phyloP scores from a whole-genome alignment of 2,329 filamentous ascomycete species.

The Diaporthe citriasiana region DNA sequence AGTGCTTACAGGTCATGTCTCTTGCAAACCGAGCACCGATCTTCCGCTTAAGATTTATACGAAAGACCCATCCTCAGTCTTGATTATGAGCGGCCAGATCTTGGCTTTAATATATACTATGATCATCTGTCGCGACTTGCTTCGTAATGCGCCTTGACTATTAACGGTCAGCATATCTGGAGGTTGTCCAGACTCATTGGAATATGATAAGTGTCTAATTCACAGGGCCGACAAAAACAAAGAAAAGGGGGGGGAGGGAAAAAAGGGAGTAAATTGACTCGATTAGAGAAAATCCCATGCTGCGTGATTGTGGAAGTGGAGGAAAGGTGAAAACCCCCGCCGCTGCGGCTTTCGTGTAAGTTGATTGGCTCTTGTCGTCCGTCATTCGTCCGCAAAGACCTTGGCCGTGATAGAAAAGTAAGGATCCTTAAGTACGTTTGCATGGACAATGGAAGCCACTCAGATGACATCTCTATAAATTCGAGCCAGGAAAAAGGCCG shows the following conservation, averaged over 20 bases:
- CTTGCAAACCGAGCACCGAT: background rate
- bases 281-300: background rate
- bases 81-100: background rate
- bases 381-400: background rate
- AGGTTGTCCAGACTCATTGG: background rate
- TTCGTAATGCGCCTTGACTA: background rate
- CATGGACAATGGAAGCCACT: background rate
- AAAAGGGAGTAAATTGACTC: too few relatives aligned
- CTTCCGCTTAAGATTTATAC: background rate
- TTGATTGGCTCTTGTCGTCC: slow-evolving; percentile 22
- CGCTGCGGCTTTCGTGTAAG: slow-evolving; percentile 20
- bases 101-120: background rate
- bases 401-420: background rate
- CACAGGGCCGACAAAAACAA: background rate
- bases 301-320: background rate
- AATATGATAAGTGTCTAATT: too few relatives aligned
- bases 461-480: background rate
- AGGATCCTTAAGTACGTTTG: background rate
- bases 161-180: background rate
- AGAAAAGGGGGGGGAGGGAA: too few relatives aligned
- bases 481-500: too few relatives aligned
- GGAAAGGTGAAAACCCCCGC: background rate
- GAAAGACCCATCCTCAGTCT: background rate
- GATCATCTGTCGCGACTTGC: background rate
- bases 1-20: background rate